Conservation (phyloP, 2,329 filamentous ascomycete genomes). For the Penicillium sp. region DNA sequence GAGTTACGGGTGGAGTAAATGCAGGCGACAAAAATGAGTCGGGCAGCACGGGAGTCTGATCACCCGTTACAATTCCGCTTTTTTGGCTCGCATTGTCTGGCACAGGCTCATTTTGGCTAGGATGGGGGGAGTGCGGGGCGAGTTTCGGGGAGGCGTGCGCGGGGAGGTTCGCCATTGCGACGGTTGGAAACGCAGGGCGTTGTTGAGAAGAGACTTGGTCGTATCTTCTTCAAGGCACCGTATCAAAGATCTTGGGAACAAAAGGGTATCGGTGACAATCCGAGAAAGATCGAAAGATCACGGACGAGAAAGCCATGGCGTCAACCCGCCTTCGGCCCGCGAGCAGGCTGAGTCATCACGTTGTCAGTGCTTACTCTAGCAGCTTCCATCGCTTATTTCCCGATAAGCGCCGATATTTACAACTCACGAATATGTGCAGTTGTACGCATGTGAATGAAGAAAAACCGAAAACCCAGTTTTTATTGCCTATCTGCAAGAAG, state of each 20-base stretch:
- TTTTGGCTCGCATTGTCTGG: conserved; percentile 18
- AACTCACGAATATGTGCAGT: background rate
- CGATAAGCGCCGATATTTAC: conserved; percentile 2
- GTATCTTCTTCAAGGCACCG: conserved; percentile 1
- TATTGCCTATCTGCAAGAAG: conserved; percentile 5
- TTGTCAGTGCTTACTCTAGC: conserved; percentile 26
- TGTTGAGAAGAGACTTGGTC: background rate
- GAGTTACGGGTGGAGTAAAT: conserved; percentile 45
- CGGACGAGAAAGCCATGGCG: conserved; percentile 6
- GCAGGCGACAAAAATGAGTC: conserved; percentile 51
- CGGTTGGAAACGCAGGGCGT: conserved; percentile 10
- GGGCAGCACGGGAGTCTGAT: conserved; percentile 46
- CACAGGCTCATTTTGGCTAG: conserved; percentile 13
- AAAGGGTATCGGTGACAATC: conserved; percentile 4
- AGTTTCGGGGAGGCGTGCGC: conserved; percentile 51
- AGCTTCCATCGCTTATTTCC: conserved; percentile 17
- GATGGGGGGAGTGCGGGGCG: conserved; percentile 33
- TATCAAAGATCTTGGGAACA: conserved; percentile 11
- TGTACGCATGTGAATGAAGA: background rate
- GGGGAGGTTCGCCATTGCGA: conserved; percentile 52
- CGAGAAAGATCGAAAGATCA: conserved; percentile 5
- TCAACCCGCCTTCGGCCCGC: conserved; percentile 15
- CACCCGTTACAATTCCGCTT: conserved; percentile 22
- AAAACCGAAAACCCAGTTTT: background rate
- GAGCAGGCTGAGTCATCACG: conserved; percentile 21